Percentiles rank a stretch among this genome's conserved stretches.
phyloP scores from a whole-genome alignment of 176 grass and related monocot species.

The Aegilops bicornis region DNA sequence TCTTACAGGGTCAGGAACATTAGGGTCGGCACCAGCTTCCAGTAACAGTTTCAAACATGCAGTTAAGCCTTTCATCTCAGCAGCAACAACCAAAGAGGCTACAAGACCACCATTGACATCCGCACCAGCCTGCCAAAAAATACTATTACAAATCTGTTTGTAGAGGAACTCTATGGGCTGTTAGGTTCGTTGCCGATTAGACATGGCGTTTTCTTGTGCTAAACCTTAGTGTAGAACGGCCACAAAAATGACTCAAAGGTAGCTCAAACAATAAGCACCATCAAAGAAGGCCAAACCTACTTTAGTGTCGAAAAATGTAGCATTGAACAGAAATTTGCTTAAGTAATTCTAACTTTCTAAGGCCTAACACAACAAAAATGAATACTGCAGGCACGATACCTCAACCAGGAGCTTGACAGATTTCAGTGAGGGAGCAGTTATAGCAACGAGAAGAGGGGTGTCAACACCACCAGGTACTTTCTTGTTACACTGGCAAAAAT shows the following conservation, averaged over 20 bases:
- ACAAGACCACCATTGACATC: constrained; percentile 16
- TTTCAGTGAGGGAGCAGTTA: constrained; percentile 29
- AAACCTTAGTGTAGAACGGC: background rate
- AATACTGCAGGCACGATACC: constrained; percentile 10
- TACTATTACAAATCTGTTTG: background rate
- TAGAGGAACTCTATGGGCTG: background rate
- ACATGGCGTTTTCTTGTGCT: background rate
- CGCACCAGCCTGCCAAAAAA: constrained; percentile 22
- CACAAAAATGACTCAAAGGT: background rate
- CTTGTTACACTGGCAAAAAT: constrained; percentile 26
- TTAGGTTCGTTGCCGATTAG: background rate
- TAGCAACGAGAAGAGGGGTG: constrained; percentile 16
- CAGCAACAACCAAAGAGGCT: background rate
- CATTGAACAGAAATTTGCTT: background rate
- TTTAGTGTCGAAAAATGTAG: background rate
- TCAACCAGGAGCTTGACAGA: constrained; percentile 35
- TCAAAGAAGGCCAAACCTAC: background rate
- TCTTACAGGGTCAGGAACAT: constrained; percentile 14
- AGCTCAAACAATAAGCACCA: background rate
- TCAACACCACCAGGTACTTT: background rate
- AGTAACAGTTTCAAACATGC: constrained; percentile 19
- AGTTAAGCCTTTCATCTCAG: background rate
- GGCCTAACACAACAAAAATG: background rate
- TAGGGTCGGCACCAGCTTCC: background rate
- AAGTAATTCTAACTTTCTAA: background rate